Evolutionary conservation across 768 basidiomycete species (phyloP).

Genomic region (Trametes elegans): DNA sequence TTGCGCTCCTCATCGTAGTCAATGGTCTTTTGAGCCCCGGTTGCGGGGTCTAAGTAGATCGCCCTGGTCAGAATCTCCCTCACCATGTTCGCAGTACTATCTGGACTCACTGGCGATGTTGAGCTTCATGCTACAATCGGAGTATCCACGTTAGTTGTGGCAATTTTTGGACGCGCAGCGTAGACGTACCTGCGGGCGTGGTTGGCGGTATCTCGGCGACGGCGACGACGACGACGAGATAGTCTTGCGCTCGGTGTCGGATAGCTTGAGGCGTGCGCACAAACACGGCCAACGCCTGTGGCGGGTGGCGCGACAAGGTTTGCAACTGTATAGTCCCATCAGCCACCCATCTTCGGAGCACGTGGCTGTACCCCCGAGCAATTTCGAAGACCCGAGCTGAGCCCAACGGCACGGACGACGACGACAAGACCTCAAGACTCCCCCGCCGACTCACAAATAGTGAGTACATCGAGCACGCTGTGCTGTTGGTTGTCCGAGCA

Average conservation of each 20-base stretch:
- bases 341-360: constrained; percentile 37
- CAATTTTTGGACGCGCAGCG: constrained; percentile 30
- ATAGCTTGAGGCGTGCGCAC: constrained; percentile 25
- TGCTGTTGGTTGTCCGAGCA: constrained; percentile 12
- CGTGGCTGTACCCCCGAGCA: constrained; percentile 29
- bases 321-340: constrained; percentile 54
- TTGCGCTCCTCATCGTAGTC: constrained; percentile 91
- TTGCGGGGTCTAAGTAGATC: constrained; percentile 75
- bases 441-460: constrained; percentile 34
- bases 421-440: constrained; percentile 45
- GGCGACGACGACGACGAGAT: constrained; percentile 40
- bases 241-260: constrained; percentile 33
- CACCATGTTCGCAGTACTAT: constrained; percentile 5
- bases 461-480: constrained; percentile 29
- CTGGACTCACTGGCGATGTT: constrained; percentile 87
- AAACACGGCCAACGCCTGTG: constrained; percentile 29
- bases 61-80: constrained; percentile 4
- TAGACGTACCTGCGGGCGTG: constrained; percentile 40
- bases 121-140: constrained; percentile 78
- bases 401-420: constrained; percentile 31
- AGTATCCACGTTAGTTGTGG: neutral
- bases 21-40: constrained; percentile 95
- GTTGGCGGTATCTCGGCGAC: constrained; percentile 30
- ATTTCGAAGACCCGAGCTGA: constrained; percentile 18
- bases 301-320: constrained; percentile 51